Evolutionary conservation across 805 yeast species (phyloP).

Genomic region (Starmerella bombi): DNA sequence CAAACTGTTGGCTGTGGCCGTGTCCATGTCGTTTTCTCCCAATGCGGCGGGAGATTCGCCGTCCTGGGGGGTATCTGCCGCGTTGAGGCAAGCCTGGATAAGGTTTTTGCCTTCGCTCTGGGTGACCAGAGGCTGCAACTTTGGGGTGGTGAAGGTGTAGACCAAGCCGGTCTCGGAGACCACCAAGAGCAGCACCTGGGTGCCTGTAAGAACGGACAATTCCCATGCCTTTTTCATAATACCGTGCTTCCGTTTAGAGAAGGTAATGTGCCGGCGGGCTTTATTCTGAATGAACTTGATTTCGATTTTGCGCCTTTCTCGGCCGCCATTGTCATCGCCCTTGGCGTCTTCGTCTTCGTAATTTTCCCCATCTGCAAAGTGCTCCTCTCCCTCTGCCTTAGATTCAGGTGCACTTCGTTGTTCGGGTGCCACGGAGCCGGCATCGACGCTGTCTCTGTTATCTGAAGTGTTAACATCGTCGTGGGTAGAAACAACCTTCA

Average conservation of each 20-base stretch:
- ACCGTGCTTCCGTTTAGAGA: conserved; percentile 96
- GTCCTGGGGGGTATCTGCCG: conserved; percentile 59
- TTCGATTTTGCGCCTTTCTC: conserved; percentile 81
- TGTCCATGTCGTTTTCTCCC: neutral
- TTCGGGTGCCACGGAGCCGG: neutral
- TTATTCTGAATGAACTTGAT: conserved; percentile 95
- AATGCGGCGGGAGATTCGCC: conserved; percentile 8
- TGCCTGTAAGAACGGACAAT: conserved; percentile 88
- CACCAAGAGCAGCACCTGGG: conserved; percentile 86
- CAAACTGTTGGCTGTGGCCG: neutral
- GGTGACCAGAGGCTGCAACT: conserved; percentile 93
- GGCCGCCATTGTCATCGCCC: conserved; percentile 20
- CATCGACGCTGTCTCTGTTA: neutral
- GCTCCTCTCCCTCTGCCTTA: conserved; percentile 12
- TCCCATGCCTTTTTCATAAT: conserved; percentile 99
- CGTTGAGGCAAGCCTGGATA: conserved; percentile 92
- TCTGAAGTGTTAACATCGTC: neutral
- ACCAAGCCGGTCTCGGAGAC: conserved; percentile 98
- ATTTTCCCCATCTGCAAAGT: conserved; percentile 22
- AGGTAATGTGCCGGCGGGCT: conserved; percentile 94
- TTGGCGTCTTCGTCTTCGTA: conserved; percentile 37
- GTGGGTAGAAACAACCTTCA: conserved; percentile 1
- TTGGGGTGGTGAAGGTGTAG: conserved; percentile 97
- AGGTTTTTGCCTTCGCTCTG: conserved; percentile 94
- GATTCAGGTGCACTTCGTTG: neutral